Evolutionary conservation across 2,329 filamentous ascomycete species (phyloP).

Genomic region (Tolypocladium tundrense): DNA sequence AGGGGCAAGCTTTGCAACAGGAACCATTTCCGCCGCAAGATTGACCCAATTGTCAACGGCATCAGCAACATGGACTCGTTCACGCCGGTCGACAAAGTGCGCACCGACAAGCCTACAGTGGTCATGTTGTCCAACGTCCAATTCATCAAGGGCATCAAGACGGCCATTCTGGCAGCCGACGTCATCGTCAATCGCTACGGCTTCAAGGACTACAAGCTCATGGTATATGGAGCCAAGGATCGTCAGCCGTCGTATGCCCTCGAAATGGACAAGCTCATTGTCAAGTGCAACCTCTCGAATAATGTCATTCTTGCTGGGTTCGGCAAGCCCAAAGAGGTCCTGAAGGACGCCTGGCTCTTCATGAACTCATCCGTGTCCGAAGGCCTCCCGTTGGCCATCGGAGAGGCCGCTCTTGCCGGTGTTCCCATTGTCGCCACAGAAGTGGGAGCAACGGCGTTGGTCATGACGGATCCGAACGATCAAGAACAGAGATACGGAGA

Average conservation of each 20-base stretch:
- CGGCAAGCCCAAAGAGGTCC: slow-evolving; percentile 43
- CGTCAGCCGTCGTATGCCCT: slow-evolving; percentile 51
- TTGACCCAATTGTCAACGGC: slow-evolving; percentile 56
- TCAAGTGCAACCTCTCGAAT: slow-evolving; percentile 40
- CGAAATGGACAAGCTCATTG: slow-evolving; percentile 47
- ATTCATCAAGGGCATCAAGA: slow-evolving; percentile 54
- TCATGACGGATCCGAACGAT: slow-evolving; percentile 41
- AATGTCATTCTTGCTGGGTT: slow-evolving; percentile 44
- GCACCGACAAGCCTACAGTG: slow-evolving; percentile 47
- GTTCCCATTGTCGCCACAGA: slow-evolving; percentile 47
- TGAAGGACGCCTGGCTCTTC: slow-evolving; percentile 47
- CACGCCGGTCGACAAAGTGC: slow-evolving; percentile 47
- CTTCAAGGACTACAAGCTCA: slow-evolving; percentile 52
- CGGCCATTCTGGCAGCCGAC: slow-evolving; percentile 51
- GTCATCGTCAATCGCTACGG: slow-evolving; percentile 57
- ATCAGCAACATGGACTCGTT: slow-evolving; percentile 56
- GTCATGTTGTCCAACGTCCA: slow-evolving; percentile 56
- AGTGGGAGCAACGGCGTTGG: slow-evolving; percentile 43
- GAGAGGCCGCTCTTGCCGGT: slow-evolving; percentile 46
- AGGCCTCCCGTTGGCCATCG: slow-evolving; percentile 44
- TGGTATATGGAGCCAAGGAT: slow-evolving; percentile 54
- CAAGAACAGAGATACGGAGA: slow-evolving; percentile 43
- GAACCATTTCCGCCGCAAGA: slow-evolving; percentile 46
- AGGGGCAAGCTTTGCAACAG: slow-evolving; percentile 46
- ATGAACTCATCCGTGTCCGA: slow-evolving; percentile 48